A percentile compares a stretch with the other conserved stretches of the same genome.
Conservation (phyloP, 441 rosid genomes). For the Codiaeum variegatum region DNA sequence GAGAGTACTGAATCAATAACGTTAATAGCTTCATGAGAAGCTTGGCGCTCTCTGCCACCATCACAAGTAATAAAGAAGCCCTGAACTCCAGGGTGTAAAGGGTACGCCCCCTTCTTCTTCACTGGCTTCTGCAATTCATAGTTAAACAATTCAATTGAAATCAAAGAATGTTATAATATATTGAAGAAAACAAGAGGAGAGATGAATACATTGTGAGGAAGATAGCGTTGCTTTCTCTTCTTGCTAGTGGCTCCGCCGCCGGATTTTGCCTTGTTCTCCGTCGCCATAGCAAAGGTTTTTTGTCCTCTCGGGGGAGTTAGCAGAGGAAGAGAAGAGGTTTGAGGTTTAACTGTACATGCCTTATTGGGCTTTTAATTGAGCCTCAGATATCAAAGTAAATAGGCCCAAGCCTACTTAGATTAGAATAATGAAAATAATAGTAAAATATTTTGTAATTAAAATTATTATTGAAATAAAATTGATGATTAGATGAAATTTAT, state of each 20-base stretch:
- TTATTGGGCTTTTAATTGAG: neutral
- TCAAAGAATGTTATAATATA: neutral
- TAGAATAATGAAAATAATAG: too few species aligned
- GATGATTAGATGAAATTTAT: too few species aligned
- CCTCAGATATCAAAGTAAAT: neutral
- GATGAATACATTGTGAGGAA: conserved; percentile 55
- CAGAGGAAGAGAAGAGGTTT: neutral
- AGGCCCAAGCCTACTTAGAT: neutral
- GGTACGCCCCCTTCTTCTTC: conserved; percentile 80
- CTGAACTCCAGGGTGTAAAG: conserved; percentile 72
- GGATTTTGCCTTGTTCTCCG: conserved; percentile 40
- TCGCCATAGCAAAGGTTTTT: conserved; percentile 32
- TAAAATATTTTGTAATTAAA: too few species aligned
- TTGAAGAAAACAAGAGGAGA: neutral
- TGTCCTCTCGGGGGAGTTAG: neutral
- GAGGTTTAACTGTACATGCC: neutral
- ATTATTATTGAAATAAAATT: too few species aligned
- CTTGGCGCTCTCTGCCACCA: conserved; percentile 89
- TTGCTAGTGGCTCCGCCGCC: conserved; percentile 16
- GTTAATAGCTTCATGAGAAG: conserved; percentile 72
- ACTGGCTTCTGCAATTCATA: conserved; percentile 50
- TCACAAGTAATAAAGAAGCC: conserved; percentile 93
- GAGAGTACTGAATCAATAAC: conserved; percentile 73
- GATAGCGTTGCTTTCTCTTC: conserved; percentile 74
- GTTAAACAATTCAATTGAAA: neutral